These are phyloP conservation scores for Leccinum disarticulatum DNA, from an alignment of 768 basidiomycete genomes.

Conservation along the genomic window DNA sequence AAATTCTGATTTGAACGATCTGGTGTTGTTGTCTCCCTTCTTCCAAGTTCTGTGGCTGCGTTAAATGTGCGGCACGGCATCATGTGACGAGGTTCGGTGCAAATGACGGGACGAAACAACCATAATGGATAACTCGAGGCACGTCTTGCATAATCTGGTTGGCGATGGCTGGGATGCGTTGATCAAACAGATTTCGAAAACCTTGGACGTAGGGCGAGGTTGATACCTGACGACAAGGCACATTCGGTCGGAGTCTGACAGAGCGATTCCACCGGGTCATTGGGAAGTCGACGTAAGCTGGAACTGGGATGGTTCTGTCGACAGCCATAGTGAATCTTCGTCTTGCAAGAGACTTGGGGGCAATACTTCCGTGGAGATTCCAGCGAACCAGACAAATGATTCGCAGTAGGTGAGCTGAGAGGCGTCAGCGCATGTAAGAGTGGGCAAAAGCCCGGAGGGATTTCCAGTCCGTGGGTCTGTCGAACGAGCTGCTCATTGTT, in stretches of 20 bases:
- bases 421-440: too few relatives aligned
- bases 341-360: too few relatives aligned
- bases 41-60: background rate
- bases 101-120: background rate
- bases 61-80: too few relatives aligned
- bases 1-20: background rate
- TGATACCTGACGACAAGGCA: background rate
- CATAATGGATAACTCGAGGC: conserved; percentile 1
- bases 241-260: background rate
- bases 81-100: too few relatives aligned
- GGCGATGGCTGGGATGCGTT: background rate
- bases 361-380: too few relatives aligned
- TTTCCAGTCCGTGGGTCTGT: too few relatives aligned
- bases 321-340: too few relatives aligned
- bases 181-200: background rate
- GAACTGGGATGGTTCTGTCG: background rate
- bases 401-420: too few relatives aligned
- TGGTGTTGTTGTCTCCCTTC: background rate
- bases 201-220: background rate
- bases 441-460: too few relatives aligned
- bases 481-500: too few relatives aligned
- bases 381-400: too few relatives aligned
- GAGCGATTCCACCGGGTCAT: background rate
- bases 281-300: background rate
- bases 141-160: background rate